phyloP scores from a whole-genome alignment of 495 filamentous ascomycete species.

The Geopyxis carbonaria region DNA sequence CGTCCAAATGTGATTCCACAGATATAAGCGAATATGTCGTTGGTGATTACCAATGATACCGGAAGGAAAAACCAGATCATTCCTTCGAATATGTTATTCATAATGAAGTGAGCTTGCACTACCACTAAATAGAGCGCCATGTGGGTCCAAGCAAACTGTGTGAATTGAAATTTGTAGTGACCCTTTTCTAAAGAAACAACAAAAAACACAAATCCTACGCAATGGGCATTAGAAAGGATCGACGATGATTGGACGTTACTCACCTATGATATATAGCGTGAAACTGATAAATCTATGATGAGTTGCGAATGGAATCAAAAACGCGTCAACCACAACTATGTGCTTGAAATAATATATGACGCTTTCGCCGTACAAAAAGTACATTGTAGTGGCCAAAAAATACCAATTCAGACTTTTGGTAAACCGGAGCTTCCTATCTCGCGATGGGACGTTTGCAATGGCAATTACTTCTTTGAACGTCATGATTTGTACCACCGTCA shows the following conservation, averaged over 20 bases:
- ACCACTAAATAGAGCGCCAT: conserved; percentile 98
- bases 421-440: conserved; percentile 76
- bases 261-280: conserved; percentile 90
- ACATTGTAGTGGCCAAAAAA: conserved; percentile 96
- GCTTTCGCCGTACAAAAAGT: conserved; percentile 95
- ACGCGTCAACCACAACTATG: conserved; percentile 83
- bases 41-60: conserved; percentile 85
- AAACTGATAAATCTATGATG: conserved; percentile 99
- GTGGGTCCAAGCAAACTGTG: conserved; percentile 97
- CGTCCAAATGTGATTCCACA: conserved; percentile 93
- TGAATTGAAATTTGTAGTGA: conserved; percentile 95
- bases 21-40: conserved; percentile 97
- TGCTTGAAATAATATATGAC: conserved; percentile 99
- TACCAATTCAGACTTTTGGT: conserved; percentile 98
- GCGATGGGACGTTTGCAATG: conserved; percentile 84
- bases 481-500: conserved; percentile 85
- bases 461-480: conserved; percentile 99
- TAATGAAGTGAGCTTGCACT: conserved; percentile 96
- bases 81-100: conserved; percentile 99
- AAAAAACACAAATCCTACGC: conserved; percentile 91
- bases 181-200: conserved; percentile 89
- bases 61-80: conserved; percentile 99
- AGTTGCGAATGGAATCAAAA: conserved; percentile 80
- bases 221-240: conserved; percentile 9
- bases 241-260: conserved; percentile 17